Percentiles rank a stretch among this genome's conserved stretches.
Evolutionary conservation across 2,329 filamentous ascomycete genomes (phyloP).

Genomic region (Ophiocordyceps camponoti-leonardi): DNA sequence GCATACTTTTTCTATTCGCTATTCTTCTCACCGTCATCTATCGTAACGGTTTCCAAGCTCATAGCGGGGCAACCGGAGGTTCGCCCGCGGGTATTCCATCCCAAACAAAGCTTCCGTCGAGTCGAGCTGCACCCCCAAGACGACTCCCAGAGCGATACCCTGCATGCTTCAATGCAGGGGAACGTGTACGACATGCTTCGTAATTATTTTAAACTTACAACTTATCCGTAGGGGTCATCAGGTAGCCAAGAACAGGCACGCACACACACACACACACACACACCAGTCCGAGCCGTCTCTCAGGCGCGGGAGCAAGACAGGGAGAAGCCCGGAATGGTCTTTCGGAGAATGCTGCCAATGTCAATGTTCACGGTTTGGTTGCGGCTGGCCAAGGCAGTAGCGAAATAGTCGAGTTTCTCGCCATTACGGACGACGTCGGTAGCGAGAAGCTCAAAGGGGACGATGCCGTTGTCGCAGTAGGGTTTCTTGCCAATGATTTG

Average conservation of each 20-base stretch:
- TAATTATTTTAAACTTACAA: too few relatives aligned
- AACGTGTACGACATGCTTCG: too few relatives aligned
- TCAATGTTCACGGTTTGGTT: conserved; percentile 36
- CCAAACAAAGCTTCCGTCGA: too few relatives aligned
- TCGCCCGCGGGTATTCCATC: too few relatives aligned
- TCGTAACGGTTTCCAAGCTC: too few relatives aligned
- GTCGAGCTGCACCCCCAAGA: neutral
- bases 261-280: too few relatives aligned
- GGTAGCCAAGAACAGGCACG: too few relatives aligned
- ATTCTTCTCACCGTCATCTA: too few relatives aligned
- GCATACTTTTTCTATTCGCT: too few relatives aligned
- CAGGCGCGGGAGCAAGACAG: conserved; percentile 9
- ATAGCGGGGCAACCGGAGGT: too few relatives aligned
- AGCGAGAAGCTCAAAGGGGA: conserved; percentile 38
- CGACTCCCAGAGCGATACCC: neutral
- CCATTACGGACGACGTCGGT: conserved; percentile 32
- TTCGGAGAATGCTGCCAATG: conserved; percentile 25
- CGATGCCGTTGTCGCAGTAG: conserved; percentile 34
- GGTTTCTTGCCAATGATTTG: conserved; percentile 16
- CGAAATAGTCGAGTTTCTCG: conserved; percentile 36
- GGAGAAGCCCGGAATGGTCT: conserved; percentile 10
- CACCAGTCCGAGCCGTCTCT: neutral
- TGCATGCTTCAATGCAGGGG: neutral
- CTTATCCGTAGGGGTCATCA: too few relatives aligned
- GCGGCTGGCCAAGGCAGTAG: conserved; percentile 31